Conservation (phyloP, 2,329 filamentous ascomycete genomes). For the Colletotrichum costaricense region DNA sequence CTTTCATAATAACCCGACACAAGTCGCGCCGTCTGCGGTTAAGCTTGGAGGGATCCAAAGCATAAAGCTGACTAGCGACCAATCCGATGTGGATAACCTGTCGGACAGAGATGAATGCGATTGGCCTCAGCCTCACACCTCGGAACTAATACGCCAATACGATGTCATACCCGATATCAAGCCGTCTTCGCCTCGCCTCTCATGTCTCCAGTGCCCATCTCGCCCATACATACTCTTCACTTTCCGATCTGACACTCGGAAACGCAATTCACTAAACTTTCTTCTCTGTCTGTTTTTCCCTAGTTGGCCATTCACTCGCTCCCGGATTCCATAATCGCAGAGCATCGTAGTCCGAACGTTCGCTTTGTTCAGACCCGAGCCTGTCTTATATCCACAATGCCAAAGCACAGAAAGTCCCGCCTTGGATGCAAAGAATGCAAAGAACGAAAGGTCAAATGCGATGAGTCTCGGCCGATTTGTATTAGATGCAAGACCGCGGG, state of each 20-base stretch:
- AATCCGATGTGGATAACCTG: background rate
- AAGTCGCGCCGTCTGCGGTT: background rate
- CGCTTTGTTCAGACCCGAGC: background rate
- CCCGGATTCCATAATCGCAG: background rate
- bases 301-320: no score
- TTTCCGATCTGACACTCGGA: background rate
- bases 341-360: background rate
- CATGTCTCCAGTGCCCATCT: background rate
- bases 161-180: background rate
- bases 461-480: conserved; percentile 53
- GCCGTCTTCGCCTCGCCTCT: background rate
- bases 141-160: background rate
- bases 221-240: background rate
- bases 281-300: no score
- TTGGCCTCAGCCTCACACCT: background rate
- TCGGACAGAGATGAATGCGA: background rate
- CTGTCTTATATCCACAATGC: background rate
- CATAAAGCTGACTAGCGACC: background rate
- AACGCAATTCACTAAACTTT: background rate
- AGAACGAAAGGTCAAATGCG: conserved; percentile 54
- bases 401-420: conserved; percentile 50
- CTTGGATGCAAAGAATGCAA: conserved; percentile 54
- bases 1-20: background rate
- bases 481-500: conserved; percentile 52
- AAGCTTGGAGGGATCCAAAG: background rate